Conservation (phyloP, 345 rosid genomes). For the Citrus inodora region DNA sequence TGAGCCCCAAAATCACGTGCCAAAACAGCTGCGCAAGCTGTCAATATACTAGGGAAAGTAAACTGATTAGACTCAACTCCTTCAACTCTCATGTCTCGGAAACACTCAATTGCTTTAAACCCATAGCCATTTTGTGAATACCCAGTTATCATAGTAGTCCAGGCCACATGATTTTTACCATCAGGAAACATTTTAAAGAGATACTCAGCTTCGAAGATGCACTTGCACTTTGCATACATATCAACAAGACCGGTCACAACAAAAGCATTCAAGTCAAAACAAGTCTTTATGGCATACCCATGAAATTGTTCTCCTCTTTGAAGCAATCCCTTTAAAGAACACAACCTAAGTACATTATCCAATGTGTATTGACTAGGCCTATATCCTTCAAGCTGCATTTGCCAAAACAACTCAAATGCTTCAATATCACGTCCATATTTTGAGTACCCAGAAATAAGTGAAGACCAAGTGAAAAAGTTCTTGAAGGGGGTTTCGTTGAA, state of each 20-base stretch:
- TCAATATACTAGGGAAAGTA: constrained; percentile 74
- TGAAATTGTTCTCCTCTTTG: constrained; percentile 70
- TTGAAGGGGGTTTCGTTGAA: constrained; percentile 47
- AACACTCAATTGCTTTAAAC: constrained; percentile 56
- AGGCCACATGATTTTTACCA: constrained; percentile 52
- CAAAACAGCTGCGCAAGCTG: constrained; percentile 60
- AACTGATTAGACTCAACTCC: constrained; percentile 68
- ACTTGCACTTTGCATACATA: constrained; percentile 70
- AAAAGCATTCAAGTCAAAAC: constrained; percentile 46
- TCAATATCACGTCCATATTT: constrained; percentile 43
- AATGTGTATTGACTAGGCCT: constrained; percentile 58
- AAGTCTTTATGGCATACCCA: constrained; percentile 53
- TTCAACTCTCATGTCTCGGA: constrained; percentile 49
- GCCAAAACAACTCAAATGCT: constrained; percentile 56
- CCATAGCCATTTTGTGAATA: constrained; percentile 60
- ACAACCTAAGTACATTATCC: constrained; percentile 67
- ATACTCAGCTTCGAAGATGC: constrained; percentile 64
- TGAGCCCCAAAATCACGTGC: constrained; percentile 57
- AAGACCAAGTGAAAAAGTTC: constrained; percentile 76
- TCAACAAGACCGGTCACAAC: constrained; percentile 79
- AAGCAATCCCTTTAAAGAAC: constrained; percentile 42
- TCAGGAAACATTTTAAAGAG: constrained; percentile 44
- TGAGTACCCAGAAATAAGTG: constrained; percentile 76
- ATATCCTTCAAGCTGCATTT: constrained; percentile 66
- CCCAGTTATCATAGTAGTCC: constrained; percentile 90